A percentile compares a stretch with the other conserved stretches of the same genome.
phyloP scores from a whole-genome alignment of 202 grass and related monocot species.

The Bolboschoenoplectus hybrid region DNA sequence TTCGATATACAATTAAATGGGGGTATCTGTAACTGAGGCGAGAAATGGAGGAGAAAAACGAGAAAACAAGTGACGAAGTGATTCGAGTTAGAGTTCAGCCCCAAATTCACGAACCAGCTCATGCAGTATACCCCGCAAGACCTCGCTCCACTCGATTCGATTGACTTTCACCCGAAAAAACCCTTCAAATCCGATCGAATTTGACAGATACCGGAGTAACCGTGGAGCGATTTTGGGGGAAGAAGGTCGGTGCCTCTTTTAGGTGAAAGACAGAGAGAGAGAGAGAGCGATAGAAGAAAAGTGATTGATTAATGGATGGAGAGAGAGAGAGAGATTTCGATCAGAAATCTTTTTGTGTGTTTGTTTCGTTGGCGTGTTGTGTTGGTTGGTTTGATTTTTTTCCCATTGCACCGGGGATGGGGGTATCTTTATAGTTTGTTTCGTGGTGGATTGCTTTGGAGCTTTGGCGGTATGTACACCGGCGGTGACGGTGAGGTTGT shows the following conservation, averaged over 20 bases:
- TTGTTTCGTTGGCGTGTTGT: slow-evolving; percentile 3
- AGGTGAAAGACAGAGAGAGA: not conserved
- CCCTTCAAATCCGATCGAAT: slow-evolving; percentile 22
- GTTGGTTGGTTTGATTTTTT: not conserved
- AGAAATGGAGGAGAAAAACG: slow-evolving; percentile 96
- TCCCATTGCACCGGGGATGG: not conserved
- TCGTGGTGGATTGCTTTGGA: not conserved
- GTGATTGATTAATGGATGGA: not conserved
- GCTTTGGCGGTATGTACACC: slow-evolving; percentile 19
- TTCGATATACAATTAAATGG: slow-evolving; percentile 47
- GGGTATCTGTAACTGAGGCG: slow-evolving; percentile 62
- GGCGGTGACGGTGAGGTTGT: not conserved
- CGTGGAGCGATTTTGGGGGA: not conserved
- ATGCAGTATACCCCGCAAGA: slow-evolving; percentile 59
- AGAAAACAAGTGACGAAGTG: slow-evolving; percentile 93
- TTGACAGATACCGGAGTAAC: not conserved
- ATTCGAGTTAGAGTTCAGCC: slow-evolving; percentile 94
- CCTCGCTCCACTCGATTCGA: not conserved
- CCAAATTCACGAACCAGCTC: slow-evolving; percentile 98
- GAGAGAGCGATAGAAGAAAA: not conserved
- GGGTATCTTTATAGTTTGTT: slow-evolving; percentile 25
- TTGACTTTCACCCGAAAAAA: slow-evolving; percentile 4
- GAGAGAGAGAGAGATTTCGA: not conserved
- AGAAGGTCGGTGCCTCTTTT: not conserved
- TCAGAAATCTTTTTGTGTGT: not conserved